These are phyloP conservation scores for Lactarius psammicola DNA, from an alignment of 768 basidiomycete species.

Conservation along the genomic window DNA sequence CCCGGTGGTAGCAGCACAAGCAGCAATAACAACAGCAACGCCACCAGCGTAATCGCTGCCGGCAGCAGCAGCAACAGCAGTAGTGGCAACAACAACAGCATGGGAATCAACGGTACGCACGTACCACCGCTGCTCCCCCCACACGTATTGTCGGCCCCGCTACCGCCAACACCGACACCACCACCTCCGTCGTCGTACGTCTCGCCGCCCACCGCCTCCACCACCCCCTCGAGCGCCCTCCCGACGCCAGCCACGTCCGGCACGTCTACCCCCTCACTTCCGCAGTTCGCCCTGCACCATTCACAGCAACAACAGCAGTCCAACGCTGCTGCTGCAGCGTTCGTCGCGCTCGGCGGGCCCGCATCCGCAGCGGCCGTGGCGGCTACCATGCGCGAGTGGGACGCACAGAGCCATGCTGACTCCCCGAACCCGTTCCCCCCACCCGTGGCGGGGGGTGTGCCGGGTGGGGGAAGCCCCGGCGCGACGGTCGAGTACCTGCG, in stretches of 20 bases:
- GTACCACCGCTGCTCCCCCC: background rate
- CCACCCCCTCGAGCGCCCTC: constrained; percentile 23
- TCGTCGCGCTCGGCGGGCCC: background rate
- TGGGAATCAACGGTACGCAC: background rate
- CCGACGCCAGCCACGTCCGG: constrained; percentile 30
- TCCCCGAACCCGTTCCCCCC: constrained; percentile 17
- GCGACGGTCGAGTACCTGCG: constrained; percentile 77
- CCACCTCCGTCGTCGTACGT: background rate
- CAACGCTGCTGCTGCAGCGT: background rate
- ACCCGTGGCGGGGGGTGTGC: background rate
- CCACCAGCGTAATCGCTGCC: background rate
- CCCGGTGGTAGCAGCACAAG: background rate
- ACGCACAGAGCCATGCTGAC: constrained; percentile 67
- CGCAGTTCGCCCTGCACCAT: constrained; percentile 13
- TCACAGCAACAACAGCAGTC: background rate
- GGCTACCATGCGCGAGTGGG: constrained; percentile 58
- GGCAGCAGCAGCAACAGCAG: background rate
- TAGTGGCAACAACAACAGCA: background rate
- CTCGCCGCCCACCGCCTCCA: constrained; percentile 12
- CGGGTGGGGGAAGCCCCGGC: constrained; percentile 39
- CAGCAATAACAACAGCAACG: background rate
- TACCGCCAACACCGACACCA: background rate
- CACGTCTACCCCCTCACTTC: constrained; percentile 32
- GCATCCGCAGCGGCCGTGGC: constrained; percentile 25
- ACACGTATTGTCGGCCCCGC: background rate